Percentiles rank a stretch among this genome's conserved stretches.
Conservation (phyloP, 805 yeast species). For the Yamadazyma scolyti region DNA sequence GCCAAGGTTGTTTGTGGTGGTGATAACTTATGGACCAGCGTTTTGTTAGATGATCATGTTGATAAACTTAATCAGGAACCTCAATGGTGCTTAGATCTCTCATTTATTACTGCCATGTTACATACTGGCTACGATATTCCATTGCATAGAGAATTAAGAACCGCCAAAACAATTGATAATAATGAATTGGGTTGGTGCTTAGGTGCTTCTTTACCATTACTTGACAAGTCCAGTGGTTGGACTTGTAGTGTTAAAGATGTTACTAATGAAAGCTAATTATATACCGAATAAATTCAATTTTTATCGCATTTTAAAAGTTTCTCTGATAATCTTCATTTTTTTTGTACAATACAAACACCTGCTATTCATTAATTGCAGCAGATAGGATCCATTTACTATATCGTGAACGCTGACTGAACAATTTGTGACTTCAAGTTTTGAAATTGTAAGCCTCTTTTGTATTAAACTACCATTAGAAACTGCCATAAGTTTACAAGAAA, state of each 20-base stretch:
- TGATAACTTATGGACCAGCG: conserved; percentile 69
- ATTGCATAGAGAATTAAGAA: conserved; percentile 79
- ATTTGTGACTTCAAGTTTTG: no score
- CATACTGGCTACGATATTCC: conserved; percentile 98
- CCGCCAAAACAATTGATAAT: conserved; percentile 83
- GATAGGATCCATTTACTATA: no score
- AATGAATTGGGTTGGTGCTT: conserved; percentile 98
- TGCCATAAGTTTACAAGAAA: no score
- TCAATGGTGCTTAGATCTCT: conserved; percentile 89
- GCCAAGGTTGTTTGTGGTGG: conserved; percentile 87
- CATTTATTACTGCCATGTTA: conserved; percentile 83
- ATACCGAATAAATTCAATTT: no score
- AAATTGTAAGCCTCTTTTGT: no score
- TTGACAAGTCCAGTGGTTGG: conserved; percentile 70
- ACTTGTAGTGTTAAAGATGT: conserved; percentile 47
- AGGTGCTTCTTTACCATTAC: conserved; percentile 92
- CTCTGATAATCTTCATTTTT: no score
- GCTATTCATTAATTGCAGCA: no score
- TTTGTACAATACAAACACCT: no score
- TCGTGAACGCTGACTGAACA: no score
- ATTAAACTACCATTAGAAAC: no score
- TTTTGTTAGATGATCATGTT: conserved; percentile 61
- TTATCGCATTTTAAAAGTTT: no score
- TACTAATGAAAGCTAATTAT: no score
- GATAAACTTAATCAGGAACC: conserved; percentile 72